Evolutionary conservation across 139 green algal species (phyloP), one percentile per base, ranked within the genome.

Genomic region (Closterium sp.): DNA sequence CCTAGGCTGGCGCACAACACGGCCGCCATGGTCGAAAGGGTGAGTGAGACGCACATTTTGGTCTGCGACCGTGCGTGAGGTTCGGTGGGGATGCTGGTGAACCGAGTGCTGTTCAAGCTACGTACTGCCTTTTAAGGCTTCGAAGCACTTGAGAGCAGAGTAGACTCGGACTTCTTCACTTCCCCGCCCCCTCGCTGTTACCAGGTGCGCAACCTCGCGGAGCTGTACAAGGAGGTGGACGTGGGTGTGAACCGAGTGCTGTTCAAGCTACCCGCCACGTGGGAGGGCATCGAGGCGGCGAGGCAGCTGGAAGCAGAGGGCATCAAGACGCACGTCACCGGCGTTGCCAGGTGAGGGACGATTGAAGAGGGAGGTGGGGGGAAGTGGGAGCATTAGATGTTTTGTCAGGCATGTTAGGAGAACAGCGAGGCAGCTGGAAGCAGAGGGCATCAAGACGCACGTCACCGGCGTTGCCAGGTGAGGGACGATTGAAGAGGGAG

Each of bases 251-350:
- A 94, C 86, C 91, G 85, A 9, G 9, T 94, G 7, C 92, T 95
- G 22, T 95, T 92, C 92, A 92, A 84, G 86, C 92, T 95, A 28
- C 92, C 92, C 17, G 92, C 91, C 31, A 95, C 92, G 31, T 95
- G 92, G 92, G n/a, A 95, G 50, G 50, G 50, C 50, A 73, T 73
- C 50, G 50, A 73, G 62, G 62, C 62, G n/a, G 87, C 28, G 30
- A 30, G 50, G 50, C 38, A 29, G 86, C 10, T 28, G 24, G 32
- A 7, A 28, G 89, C 22, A 32, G 94, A 28, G 27, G 91, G 91
- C 62, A 93, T 93, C 70, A 91, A 93, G 89, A 94, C 88, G 29
- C 91, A 93, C 28, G 32, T 93, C 88, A 93, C 89, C 27, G 62
- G 62, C 62, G 19, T 79, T 13, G 62, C 17, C 62, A 79, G 62